These are phyloP conservation scores for Rhynchosporium secalis DNA, from an alignment of 2,329 filamentous ascomycete species.

Conservation along the genomic window DNA sequence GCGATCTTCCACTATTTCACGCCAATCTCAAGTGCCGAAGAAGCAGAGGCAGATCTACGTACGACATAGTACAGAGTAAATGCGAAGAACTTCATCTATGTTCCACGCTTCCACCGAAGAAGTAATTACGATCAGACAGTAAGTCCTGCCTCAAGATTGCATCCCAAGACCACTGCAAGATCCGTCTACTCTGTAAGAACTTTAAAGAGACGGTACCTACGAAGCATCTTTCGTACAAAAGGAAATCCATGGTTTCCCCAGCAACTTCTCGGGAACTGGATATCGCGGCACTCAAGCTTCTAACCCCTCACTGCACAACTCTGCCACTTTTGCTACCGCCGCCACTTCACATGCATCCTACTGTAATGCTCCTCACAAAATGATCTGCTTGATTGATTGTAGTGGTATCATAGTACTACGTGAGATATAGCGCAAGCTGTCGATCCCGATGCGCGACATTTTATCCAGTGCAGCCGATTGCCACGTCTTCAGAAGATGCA, in stretches of 20 bases:
- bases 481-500: background rate
- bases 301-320: background rate
- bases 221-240: too few species aligned
- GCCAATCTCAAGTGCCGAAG: slow-evolving; percentile 23
- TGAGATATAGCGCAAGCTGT: slow-evolving; percentile 10
- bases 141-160: too few species aligned
- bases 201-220: too few species aligned
- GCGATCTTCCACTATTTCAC: slow-evolving; percentile 7
- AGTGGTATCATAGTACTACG: slow-evolving; percentile 21
- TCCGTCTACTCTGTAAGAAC: too few species aligned
- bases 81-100: too few species aligned
- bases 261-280: background rate
- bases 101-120: too few species aligned
- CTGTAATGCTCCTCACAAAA: slow-evolving; percentile 9
- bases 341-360: background rate
- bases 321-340: too few species aligned
- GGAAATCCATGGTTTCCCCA: too few species aligned
- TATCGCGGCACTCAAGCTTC: slow-evolving; percentile 13
- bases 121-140: too few species aligned
- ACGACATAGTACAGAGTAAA: too few species aligned
- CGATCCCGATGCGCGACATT: slow-evolving; percentile 24
- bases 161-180: too few species aligned
- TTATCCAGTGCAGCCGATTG: slow-evolving; percentile 19
- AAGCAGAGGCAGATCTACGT: background rate
- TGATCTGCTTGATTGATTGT: background rate